Evolutionary conservation across 2,329 filamentous ascomycete genomes (phyloP).

Genomic region (Coniochaeta hoffmannii): DNA sequence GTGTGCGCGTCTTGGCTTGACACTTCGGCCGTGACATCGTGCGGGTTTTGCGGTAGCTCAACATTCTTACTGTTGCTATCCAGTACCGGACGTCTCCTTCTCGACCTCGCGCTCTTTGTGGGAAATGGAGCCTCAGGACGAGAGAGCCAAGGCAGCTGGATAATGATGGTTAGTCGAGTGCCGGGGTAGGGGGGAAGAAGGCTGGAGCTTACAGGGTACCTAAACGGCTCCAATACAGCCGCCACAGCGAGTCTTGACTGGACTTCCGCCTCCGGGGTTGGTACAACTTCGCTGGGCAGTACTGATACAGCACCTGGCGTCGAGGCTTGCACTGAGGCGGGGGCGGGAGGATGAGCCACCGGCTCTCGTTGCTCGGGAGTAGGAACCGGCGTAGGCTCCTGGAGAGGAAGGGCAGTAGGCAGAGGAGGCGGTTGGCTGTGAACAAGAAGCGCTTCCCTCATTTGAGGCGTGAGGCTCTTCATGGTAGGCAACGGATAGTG

Average conservation of each 20-base stretch:
- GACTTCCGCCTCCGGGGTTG: conserved; percentile 11
- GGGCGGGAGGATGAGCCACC: conserved; percentile 8
- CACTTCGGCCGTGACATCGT: neutral
- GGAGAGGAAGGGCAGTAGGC: conserved; percentile 1
- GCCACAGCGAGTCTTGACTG: conserved; percentile 7
- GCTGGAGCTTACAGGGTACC: conserved; percentile 39
- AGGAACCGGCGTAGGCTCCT: neutral
- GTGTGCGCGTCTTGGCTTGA: conserved; percentile 2
- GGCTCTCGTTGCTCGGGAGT: neutral
- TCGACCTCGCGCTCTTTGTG: conserved; percentile 27
- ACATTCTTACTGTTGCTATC: conserved; percentile 29
- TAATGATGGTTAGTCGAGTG: neutral
- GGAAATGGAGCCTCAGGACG: conserved; percentile 45
- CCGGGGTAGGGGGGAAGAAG: neutral
- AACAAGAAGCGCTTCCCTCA: conserved; percentile 8
- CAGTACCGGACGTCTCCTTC: conserved; percentile 32
- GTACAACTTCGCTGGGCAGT: conserved; percentile 16
- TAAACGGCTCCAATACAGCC: conserved; percentile 27
- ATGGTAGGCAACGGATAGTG: conserved; percentile 28
- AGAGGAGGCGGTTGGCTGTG: neutral
- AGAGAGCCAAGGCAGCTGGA: conserved; percentile 52
- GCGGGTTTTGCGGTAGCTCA: conserved; percentile 26
- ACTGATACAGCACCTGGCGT: conserved; percentile 9
- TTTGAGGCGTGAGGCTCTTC: conserved; percentile 40
- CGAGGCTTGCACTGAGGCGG: conserved; percentile 4